Evolutionary conservation across 2,329 filamentous ascomycete species (phyloP), one percentile per base, ranked within the genome.

Genomic region (Fusarium sulawesiense): DNA sequence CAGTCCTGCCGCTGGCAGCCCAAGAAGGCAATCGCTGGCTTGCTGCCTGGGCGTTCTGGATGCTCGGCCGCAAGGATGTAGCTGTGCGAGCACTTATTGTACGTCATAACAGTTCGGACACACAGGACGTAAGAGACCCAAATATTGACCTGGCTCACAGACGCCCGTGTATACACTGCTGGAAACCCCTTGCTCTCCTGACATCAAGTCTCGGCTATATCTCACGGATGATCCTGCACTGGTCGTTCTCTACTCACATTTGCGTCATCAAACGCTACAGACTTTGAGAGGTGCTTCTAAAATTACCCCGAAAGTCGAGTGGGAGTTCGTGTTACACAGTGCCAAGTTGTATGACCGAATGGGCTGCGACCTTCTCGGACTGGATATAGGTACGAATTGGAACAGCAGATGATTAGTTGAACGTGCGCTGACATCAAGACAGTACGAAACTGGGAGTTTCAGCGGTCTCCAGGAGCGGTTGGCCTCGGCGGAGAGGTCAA

Each of bases 21-120:
- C 86, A 89, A 42, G 90, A 95, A 68, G 93, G 93, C 4, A 95
- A 99, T 76, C 87, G 95, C 60, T 99, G 96, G 95, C 88, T 97
- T 62, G 93, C 94, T 13, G 96, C 92, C 0, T 99, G 96, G 96
- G 93, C 93, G 4, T 97, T 97, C 77, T 97, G 93, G 91, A 93
- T 97, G 86, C 85, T 98, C 7, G 89, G 89, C 40, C 88, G 92
- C 67, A 89, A 91, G 64, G 92, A 97, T 71, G 92, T 94, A 84
- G 92, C 95, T 8, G 93, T 98, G 9, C 89, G 93, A 55, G 89
- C 92, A 9, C 83, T 99, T 6, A 91, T 97, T 72, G 91, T 93
- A 81, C 84, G 90, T 81, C 25, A 10, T 20, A 18, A 29, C 3
- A 27, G 16, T 18, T 21, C 6, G 7, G 23, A n/a, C 18, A 42